Conservation (phyloP, 345 rosid species). For the Salix dunnii region DNA sequence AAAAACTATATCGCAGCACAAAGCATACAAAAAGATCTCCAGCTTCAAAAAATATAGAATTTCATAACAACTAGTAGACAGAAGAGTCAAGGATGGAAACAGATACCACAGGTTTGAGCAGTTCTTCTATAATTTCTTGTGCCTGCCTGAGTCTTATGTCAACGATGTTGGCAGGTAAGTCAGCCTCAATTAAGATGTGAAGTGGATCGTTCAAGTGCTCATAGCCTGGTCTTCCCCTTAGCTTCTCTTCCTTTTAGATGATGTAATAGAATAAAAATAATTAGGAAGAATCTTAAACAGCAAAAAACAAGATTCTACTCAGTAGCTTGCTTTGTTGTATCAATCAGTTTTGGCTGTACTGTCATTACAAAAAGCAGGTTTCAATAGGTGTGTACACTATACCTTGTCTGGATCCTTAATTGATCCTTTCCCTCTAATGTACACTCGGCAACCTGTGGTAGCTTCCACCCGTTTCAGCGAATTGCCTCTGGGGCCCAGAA, state of each 20-base stretch:
- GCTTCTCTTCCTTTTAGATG: slow-evolving; percentile 36
- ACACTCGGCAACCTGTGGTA: slow-evolving; percentile 97
- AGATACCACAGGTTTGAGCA: slow-evolving; percentile 88
- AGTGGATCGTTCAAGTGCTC: slow-evolving; percentile 53
- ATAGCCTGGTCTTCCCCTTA: slow-evolving; percentile 50
- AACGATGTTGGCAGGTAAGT: slow-evolving; percentile 45
- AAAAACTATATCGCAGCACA: neutral
- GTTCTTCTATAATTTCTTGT: slow-evolving; percentile 69
- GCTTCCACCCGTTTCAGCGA: slow-evolving; percentile 96
- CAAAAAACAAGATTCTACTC: neutral
- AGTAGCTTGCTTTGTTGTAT: neutral
- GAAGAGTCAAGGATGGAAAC: slow-evolving; percentile 12
- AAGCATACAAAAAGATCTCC: neutral
- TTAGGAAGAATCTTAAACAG: slow-evolving; percentile 1
- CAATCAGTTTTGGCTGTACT: slow-evolving; percentile 1
- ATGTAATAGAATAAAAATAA: slow-evolving; percentile 3
- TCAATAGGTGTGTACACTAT: slow-evolving; percentile 5
- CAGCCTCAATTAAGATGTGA: slow-evolving; percentile 48
- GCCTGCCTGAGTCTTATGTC: slow-evolving; percentile 48
- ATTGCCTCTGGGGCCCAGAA: slow-evolving; percentile 97
- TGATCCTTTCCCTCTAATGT: slow-evolving; percentile 96
- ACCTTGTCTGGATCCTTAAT: slow-evolving; percentile 98
- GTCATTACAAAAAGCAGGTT: neutral
- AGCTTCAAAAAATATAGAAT: neutral
- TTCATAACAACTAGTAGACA: neutral